A percentile compares a stretch with the other conserved stretches of the same genome.
These are phyloP conservation scores for Ophidiomyces ophidiicola DNA, from an alignment of 2,329 filamentous ascomycete species.

Conservation along the genomic window DNA sequence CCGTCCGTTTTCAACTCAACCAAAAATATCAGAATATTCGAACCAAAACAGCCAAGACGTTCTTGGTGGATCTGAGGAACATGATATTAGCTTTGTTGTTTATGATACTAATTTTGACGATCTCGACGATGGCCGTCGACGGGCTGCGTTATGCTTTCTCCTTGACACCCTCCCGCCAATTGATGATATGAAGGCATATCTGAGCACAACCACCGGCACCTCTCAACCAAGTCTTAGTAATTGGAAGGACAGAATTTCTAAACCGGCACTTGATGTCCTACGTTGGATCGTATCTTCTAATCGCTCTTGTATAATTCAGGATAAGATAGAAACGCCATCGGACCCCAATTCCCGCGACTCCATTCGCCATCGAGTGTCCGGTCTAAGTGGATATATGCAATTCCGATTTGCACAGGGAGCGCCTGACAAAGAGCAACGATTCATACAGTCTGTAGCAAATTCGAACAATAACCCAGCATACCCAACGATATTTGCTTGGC, in stretches of 20 bases:
- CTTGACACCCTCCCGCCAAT: slow-evolving; percentile 32
- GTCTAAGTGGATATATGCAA: slow-evolving; percentile 58
- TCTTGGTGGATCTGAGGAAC: no score
- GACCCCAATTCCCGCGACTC: slow-evolving; percentile 14
- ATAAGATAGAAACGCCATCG: slow-evolving; percentile 36
- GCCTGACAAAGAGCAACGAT: slow-evolving; percentile 71
- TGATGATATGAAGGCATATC: slow-evolving; percentile 34
- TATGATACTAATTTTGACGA: slow-evolving; percentile 34
- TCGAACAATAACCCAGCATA: slow-evolving; percentile 32
- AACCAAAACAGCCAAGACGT: no score
- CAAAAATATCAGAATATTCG: background rate
- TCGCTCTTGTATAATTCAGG: slow-evolving; percentile 70
- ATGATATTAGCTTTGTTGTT: slow-evolving; percentile 18
- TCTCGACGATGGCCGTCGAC: slow-evolving; percentile 21
- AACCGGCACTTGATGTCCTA: slow-evolving; percentile 55
- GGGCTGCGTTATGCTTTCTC: slow-evolving; percentile 23
- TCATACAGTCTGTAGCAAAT: slow-evolving; percentile 49
- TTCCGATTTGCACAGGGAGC: slow-evolving; percentile 82
- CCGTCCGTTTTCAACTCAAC: slow-evolving; percentile 16
- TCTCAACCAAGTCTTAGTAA: slow-evolving; percentile 33
- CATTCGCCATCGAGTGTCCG: slow-evolving; percentile 44
- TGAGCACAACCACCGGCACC: slow-evolving; percentile 27
- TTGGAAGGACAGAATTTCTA: slow-evolving; percentile 51
- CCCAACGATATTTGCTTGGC: slow-evolving; percentile 75
- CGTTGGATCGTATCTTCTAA: slow-evolving; percentile 88